Conservation (phyloP, 2,329 filamentous ascomycete genomes). For the Cytospora piceicola region DNA sequence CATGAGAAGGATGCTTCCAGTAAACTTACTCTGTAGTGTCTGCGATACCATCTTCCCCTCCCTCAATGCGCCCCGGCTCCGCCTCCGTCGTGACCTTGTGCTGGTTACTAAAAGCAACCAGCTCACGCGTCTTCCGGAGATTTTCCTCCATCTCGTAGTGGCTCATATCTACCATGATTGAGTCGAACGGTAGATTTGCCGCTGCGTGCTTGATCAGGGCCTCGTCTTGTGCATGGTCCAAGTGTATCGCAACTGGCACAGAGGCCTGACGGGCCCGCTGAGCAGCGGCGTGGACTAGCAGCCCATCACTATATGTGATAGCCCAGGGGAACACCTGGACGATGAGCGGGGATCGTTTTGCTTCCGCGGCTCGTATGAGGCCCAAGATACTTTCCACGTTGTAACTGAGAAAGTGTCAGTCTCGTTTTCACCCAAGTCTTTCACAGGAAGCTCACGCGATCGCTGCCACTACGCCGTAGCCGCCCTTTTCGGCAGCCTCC, state of each 20-base stretch:
- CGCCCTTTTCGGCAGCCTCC: constrained; percentile 25
- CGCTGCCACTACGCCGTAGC: constrained; percentile 26
- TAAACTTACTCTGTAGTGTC: constrained; percentile 57
- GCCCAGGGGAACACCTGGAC: constrained; percentile 76
- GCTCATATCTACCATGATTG: constrained; percentile 76
- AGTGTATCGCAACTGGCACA: constrained; percentile 61
- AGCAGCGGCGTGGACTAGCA: constrained; percentile 56
- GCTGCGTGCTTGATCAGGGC: constrained; percentile 59
- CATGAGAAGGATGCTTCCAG: no score
- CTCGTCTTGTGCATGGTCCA: constrained; percentile 65
- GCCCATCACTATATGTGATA: constrained; percentile 59
- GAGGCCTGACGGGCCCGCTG: constrained; percentile 53
- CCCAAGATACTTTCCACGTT: constrained; percentile 68
- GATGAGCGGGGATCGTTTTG: constrained; percentile 64
- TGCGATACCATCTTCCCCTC: constrained; percentile 67
- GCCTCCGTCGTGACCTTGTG: constrained; percentile 71
- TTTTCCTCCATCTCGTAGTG: constrained; percentile 75
- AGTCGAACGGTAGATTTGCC: constrained; percentile 61
- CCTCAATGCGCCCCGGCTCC: constrained; percentile 71
- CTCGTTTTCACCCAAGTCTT: background rate
- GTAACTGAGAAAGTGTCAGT: constrained; percentile 43
- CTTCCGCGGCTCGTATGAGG: constrained; percentile 52
- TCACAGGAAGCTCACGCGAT: constrained; percentile 17
- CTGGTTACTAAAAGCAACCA: constrained; percentile 66
- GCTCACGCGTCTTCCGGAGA: constrained; percentile 63